Evolutionary conservation across 2,329 filamentous ascomycete species (phyloP), one percentile per base, ranked within the genome.

Genomic region (Blastomyces percursus): DNA sequence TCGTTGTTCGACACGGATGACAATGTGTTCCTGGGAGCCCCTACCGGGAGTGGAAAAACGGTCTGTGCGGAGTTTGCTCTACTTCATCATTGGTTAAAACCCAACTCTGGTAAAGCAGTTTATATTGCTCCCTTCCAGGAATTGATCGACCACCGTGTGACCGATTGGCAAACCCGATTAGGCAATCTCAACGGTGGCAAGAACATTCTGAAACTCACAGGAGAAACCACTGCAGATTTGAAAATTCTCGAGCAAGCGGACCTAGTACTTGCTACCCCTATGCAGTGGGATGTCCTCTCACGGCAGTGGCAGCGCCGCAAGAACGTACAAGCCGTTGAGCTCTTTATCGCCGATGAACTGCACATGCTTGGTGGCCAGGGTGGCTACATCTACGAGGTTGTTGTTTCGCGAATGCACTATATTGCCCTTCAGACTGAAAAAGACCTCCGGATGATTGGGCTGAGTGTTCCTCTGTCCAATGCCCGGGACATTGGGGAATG

Each of bases 351-450:
- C 0, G 95, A 99, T 73, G 93, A 97, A 72, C 81, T 99, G 61
- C 94, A 99, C 72, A 87, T 97, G 79, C 81, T 99, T 38, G 94
- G 93, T 64, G 92, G 91, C 16, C 85, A 87, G 60, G 83, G 85
- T 66, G 95, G 94, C 38, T 95, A 93, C 73, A 83, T 95, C 38
- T 99, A 99, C 75, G 94, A 99, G 79, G 89, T 94, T 60, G 87
- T 99, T 60, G 90, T 99, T n/a, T 96, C 94, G 65, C 88, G 94
- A 60, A 96, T 97, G 89, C 91, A 96, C 73, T 94, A 94, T 66
- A 96, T 99, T 72, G 88, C 91, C 63, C 87, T 90, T 0, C 91
- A 96, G 73, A 88, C 90, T 0, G 89, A 96, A 73, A 86, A 88
- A 48, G 85, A 88, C 11, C 83, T 97, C 78, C 87, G 94, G 60